Base-by-base conservation (phyloP, 495 filamentous ascomycete species). In the Penicillium longicatenatum region DNA sequence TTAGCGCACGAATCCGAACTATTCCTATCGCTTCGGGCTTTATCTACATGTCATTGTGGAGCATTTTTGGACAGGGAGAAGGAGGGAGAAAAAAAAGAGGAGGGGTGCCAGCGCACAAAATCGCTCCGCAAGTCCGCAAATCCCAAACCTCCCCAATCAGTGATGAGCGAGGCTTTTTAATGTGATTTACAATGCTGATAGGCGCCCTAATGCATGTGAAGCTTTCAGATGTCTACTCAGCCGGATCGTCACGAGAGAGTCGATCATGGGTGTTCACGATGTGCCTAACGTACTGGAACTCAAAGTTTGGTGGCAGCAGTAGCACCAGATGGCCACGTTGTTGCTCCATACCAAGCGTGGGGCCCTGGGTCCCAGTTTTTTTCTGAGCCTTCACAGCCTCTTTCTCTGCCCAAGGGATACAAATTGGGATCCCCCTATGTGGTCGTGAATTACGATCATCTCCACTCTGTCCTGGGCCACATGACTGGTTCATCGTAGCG, bases 161-260 rank as follows among this genome's bases (percentile, higher is more conserved):
- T 39, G 16, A 12, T 14, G 31, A 35, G 31, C 3, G 31, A 35
- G 31, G 31, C 31, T 35, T 12, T 35, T 48, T 30, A 42, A 44
- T 54, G 52, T 67, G 61, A 67, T 61, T 55, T 50, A 50, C 54
- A 42, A 52, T 35, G 11, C 44, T 46, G 54, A 63, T 65, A 63
- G 43, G 57, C 52, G 59, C 60, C 57, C 45, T 58, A 21, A 45
- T 63, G 66, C 66, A 63, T 60, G 52, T 54, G 60, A 52, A 61
- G 57, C 62, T 59, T 58, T 37, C 50, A 50, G 8, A 19, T 22
- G 22, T 39, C 33, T 35, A 43, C 30, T 39, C 30, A 52, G 12
- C 33, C n/a, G 17, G 50, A 53, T 58, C 43, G 53, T 47, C 55
- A 45, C 33, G 21, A 42, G 14, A 21, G 16, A 21, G 22, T 47